Evolutionary conservation across 768 basidiomycete species (phyloP), one percentile per base, ranked within the genome.

Genomic region (Lentinus brumalis): DNA sequence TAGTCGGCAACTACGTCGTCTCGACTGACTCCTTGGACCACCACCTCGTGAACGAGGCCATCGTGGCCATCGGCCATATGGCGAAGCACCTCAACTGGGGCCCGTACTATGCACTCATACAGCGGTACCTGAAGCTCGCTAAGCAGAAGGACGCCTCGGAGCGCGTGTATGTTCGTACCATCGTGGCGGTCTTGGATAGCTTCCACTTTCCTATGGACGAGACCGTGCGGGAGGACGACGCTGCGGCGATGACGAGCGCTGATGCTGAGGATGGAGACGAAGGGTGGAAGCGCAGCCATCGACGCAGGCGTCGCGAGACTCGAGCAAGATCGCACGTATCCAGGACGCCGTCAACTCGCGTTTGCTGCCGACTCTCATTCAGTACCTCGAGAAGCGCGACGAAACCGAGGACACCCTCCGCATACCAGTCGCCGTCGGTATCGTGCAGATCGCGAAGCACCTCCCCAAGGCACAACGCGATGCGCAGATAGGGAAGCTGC

Each of bases 161-260:
- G 65, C 87, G 90, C 46, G 83, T 92, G 11, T 92, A 89, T 70
- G 82, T 97, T n/a, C 86, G 97, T 35, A 80, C 91, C 0, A 79
- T 98, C 26, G 91, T 97, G 1, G 79, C 91, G 0, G 75, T 98
- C 7, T 79, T 99, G 53, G 92, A 96, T 69, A 87, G 87, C 68
- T 99, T 98, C 78, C 91, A 92, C 69, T 98, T 98, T 69, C 81
- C 88, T 1, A 89, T 96, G 86, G 86, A 89, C 51, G 83, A 87
- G 21, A 66, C 72, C 0, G 74, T 85, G 8, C 75, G 75, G 10
- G 63, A 61, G n/a, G 62, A 61, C 12, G 70, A 73, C 7, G 66
- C 50, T 0, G 57, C 46, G 0, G 66, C 71, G 3, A 72, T 72
- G 29, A 74, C 68, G 15, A 72, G 67, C 4, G 76, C 71, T 9